Base-by-base conservation (phyloP, 805 yeast genomes). In the Candida ascalaphidarum region DNA sequence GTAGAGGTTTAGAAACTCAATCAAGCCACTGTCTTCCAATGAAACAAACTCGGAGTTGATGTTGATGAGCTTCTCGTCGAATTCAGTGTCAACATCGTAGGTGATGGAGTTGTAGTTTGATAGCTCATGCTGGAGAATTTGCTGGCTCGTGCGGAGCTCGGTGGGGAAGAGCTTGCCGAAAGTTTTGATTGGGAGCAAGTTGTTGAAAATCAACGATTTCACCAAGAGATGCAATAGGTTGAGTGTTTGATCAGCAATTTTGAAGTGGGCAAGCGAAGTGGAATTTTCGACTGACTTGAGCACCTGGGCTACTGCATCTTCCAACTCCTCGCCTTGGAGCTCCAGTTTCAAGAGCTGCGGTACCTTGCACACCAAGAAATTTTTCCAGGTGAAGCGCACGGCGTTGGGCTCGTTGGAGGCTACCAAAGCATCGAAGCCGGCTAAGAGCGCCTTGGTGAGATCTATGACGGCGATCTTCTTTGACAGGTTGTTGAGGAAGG, bases 11-110 rank as follows among this genome's bases (percentile, higher is more conserved):
- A 58, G 35, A 28, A 41, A 51, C 14, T 52, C 58, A 5, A 53
- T 28, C 14, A 61, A 40, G 11, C 56, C 59, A 5, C 62, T 55
- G 30, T 62, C 69, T 26, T 56, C 61, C 9, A 62, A 35, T 1
- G 66, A 58, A 1, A 61, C 53, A 34, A 62, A 61, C 35, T 62
- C 68, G 14, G 55, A 32, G 35, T 56, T 59, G 17, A 57, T 39
- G 26, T 50, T 41, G 25, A 52, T 40, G 21, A 62, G 40, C 33
- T 57, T 61, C 7, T 53, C 48, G 23, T 47, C 43, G 30, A 61
- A 46, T 22, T 46, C 43, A 10, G 33, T 26, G 11, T 32, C 23
- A 22, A 41, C 27, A 12, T 10, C 22, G 6, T 10, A 20, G 12
- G 6, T 5, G 6, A 5, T 5, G 22, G 22, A 5, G 12, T 9